Percentiles rank a stretch among this genome's conserved stretches.
Evolutionary conservation across 2,329 filamentous ascomycete species (phyloP).

Genomic region (Botrytis medusae): DNA sequence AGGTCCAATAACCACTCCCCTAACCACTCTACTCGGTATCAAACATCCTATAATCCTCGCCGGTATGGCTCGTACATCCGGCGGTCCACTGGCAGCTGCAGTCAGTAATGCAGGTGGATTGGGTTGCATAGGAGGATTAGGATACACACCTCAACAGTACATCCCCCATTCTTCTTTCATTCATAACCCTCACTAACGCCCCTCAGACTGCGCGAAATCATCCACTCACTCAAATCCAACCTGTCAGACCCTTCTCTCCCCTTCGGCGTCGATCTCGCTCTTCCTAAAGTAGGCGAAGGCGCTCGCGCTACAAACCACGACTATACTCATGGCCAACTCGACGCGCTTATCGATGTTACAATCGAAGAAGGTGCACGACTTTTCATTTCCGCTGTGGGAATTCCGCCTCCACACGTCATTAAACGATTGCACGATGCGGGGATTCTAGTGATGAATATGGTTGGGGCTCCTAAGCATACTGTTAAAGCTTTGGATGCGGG

Average conservation of each 20-base stretch:
- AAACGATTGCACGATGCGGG: constrained; percentile 75
- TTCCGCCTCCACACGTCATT: constrained; percentile 73
- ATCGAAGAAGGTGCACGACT: constrained; percentile 80
- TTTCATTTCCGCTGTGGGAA: constrained; percentile 86
- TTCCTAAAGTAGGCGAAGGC: constrained; percentile 81
- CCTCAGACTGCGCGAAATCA: constrained; percentile 66
- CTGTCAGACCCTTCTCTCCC: constrained; percentile 67
- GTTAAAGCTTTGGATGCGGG: constrained; percentile 83
- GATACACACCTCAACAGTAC: constrained; percentile 59
- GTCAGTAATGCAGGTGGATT: constrained; percentile 77
- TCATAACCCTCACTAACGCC: not conserved
- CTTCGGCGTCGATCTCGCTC: constrained; percentile 87
- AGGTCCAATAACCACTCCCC: constrained; percentile 64
- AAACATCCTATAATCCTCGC: constrained; percentile 87
- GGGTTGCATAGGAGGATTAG: constrained; percentile 70
- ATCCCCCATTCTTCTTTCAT: too few relatives aligned
- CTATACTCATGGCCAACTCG: constrained; percentile 86
- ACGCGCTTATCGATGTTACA: constrained; percentile 83
- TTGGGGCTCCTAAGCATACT: constrained; percentile 88
- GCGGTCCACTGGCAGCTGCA: constrained; percentile 75
- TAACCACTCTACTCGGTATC: constrained; percentile 78
- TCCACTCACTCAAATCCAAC: constrained; percentile 80
- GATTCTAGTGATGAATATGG: constrained; percentile 95
- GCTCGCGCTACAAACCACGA: constrained; percentile 94
- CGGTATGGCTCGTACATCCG: constrained; percentile 87